Conservation (phyloP, 1,139 yeast genomes). For the Yamadazyma friedrichii region DNA sequence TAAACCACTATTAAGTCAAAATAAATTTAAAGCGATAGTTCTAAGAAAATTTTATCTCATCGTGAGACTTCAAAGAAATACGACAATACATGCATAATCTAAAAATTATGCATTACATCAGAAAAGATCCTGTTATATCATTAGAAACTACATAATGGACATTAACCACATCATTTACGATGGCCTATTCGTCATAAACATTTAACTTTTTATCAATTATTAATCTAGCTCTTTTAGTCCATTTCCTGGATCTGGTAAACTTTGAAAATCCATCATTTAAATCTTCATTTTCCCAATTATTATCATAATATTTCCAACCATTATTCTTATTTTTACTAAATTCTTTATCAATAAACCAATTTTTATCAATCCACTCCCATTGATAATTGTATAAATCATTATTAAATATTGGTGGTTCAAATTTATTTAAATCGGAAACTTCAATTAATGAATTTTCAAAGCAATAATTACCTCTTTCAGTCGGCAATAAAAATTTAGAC, state of each 20-base stretch:
- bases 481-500: conserved; percentile 50
- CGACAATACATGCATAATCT: too few species aligned
- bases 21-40: background rate
- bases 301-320: conserved; percentile 58
- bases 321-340: conserved; percentile 35
- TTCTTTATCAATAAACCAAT: conserved; percentile 47
- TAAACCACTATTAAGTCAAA: background rate
- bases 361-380: conserved; percentile 58
- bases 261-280: conserved; percentile 46
- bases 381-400: conserved; percentile 39
- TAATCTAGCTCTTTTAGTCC: conserved; percentile 49
- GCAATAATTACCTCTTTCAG: conserved; percentile 51
- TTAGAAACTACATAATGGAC: too few species aligned
- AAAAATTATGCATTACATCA: too few species aligned
- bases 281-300: conserved; percentile 46
- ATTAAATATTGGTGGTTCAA: conserved; percentile 49
- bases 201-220: conserved; percentile 41
- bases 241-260: conserved; percentile 51
- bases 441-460: conserved; percentile 38
- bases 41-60: background rate
- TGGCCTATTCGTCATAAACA: conserved; percentile 21
- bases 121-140: too few species aligned
- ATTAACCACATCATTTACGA: too few species aligned
- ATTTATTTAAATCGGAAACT: conserved; percentile 33
- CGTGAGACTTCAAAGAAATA: background rate